Evolutionary conservation across 495 filamentous ascomycete genomes (phyloP).

Genomic region (Penicillium soppii): DNA sequence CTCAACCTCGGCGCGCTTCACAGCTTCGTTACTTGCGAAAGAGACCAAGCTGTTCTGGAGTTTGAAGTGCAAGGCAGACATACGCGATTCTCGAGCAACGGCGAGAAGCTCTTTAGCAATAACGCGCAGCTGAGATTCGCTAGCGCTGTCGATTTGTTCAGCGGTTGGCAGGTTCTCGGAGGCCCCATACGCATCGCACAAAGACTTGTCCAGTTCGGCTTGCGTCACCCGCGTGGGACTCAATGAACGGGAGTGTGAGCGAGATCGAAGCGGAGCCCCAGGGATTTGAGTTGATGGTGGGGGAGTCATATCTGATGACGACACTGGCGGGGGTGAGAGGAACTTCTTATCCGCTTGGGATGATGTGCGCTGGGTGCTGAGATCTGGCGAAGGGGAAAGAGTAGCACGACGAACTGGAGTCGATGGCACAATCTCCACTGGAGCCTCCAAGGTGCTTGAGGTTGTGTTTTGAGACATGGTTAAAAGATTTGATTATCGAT

Average conservation of each 20-base stretch:
- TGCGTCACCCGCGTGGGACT: constrained; percentile 55
- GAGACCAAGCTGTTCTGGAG: constrained; percentile 84
- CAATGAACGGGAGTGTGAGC: constrained; percentile 36
- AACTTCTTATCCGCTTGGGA: constrained; percentile 36
- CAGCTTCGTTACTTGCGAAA: constrained; percentile 82
- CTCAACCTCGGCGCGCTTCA: constrained; percentile 87
- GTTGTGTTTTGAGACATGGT: constrained; percentile 41
- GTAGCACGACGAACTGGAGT: constrained; percentile 36
- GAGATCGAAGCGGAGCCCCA: constrained; percentile 37
- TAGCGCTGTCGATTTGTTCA: constrained; percentile 63
- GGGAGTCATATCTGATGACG: constrained; percentile 62
- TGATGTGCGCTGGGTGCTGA: constrained; percentile 30
- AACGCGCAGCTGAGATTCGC: constrained; percentile 56
- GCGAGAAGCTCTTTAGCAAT: constrained; percentile 56
- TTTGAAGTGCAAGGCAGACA: constrained; percentile 87
- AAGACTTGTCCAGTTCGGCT: constrained; percentile 53
- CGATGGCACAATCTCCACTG: constrained; percentile 41
- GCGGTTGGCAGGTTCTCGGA: constrained; percentile 58
- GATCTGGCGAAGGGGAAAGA: constrained; percentile 43
- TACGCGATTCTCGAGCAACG: constrained; percentile 63
- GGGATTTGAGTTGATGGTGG: constrained; percentile 72
- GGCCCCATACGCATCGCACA: constrained; percentile 48
- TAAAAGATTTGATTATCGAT: constrained; percentile 3
- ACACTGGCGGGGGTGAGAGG: constrained; percentile 38
- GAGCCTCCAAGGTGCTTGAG: constrained; percentile 39